These are phyloP conservation scores for Penicillium lividum DNA, from an alignment of 495 filamentous ascomycete genomes.

Conservation along the genomic window DNA sequence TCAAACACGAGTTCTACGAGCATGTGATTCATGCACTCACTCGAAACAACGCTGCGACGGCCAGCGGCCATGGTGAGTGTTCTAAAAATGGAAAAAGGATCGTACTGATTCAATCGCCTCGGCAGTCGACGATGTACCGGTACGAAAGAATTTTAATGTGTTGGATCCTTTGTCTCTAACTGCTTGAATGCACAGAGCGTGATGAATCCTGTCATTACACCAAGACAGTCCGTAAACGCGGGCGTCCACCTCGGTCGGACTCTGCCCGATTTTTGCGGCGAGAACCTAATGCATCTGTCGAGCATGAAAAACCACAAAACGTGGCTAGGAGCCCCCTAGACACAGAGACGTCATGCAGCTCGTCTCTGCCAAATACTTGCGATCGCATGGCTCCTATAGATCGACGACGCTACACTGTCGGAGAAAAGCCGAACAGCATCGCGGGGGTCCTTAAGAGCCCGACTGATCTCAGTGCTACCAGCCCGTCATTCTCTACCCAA, in stretches of 20 bases:
- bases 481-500: background rate
- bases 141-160: background rate
- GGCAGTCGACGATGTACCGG: slow-evolving; percentile 19
- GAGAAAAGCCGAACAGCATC: slow-evolving; percentile 1
- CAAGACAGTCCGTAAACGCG: slow-evolving; percentile 22
- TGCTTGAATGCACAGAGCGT: slow-evolving; percentile 5
- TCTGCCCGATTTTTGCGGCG: background rate
- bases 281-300: background rate
- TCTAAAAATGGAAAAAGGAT: background rate
- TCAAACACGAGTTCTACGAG: slow-evolving; percentile 17
- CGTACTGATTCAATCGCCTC: background rate
- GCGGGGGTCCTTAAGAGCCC: background rate
- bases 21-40: slow-evolving; percentile 20
- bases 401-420: background rate
- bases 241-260: slow-evolving; percentile 16
- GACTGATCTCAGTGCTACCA: background rate
- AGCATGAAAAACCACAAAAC: background rate
- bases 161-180: background rate
- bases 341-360: slow-evolving; percentile 5
- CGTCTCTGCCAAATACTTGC: slow-evolving; percentile 1
- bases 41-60: slow-evolving; percentile 23
- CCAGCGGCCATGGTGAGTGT: slow-evolving; percentile 19
- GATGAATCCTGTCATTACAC: slow-evolving; percentile 19
- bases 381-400: background rate
- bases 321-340: slow-evolving; percentile 6